A percentile compares a stretch with the other conserved stretches of the same genome.
Evolutionary conservation across 805 yeast genomes (phyloP).

Genomic region (Blastobotrys robertii): DNA sequence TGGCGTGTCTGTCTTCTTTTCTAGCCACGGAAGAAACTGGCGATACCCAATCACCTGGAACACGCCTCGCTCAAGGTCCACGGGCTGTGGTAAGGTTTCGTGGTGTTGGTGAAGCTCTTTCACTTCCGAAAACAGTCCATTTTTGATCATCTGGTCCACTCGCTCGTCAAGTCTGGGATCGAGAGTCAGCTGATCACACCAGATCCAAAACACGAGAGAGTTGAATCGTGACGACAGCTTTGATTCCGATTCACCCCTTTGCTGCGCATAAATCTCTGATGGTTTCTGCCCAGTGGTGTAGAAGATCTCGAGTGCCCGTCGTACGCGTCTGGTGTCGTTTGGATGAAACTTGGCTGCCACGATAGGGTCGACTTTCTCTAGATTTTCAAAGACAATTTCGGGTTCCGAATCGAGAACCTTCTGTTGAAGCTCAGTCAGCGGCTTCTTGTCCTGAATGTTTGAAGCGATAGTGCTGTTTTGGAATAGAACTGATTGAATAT

Average conservation of each 20-base stretch:
- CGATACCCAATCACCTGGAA: conserved; percentile 95
- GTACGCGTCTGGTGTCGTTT: conserved; percentile 67
- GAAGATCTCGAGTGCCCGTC: conserved; percentile 73
- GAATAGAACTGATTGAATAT: conserved; percentile 68
- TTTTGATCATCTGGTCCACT: conserved; percentile 72
- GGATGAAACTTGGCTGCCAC: conserved; percentile 85
- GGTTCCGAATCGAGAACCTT: conserved; percentile 41
- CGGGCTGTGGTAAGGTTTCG: conserved; percentile 18
- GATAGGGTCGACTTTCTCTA: conserved; percentile 53
- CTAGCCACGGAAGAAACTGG: conserved; percentile 22
- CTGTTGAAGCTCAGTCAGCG: conserved; percentile 27
- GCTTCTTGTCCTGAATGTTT: conserved; percentile 2
- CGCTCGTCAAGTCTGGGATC: conserved; percentile 60
- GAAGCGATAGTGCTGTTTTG: conserved; percentile 52
- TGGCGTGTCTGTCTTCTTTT: conserved; percentile 24
- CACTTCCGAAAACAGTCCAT: conserved; percentile 66
- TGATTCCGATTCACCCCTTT: conserved; percentile 25
- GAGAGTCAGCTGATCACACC: conserved; percentile 49
- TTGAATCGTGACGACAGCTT: conserved; percentile 17
- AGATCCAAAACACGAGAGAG: conserved; percentile 69
- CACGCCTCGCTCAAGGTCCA: conserved; percentile 60
- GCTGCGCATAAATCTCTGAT: conserved; percentile 60
- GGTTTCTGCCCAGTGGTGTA: conserved; percentile 57
- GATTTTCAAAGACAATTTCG: conserved; percentile 32
- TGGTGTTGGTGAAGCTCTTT: conserved; percentile 41